Conservation (phyloP, 1,139 yeast genomes). For the Geotrichum fermentans region DNA sequence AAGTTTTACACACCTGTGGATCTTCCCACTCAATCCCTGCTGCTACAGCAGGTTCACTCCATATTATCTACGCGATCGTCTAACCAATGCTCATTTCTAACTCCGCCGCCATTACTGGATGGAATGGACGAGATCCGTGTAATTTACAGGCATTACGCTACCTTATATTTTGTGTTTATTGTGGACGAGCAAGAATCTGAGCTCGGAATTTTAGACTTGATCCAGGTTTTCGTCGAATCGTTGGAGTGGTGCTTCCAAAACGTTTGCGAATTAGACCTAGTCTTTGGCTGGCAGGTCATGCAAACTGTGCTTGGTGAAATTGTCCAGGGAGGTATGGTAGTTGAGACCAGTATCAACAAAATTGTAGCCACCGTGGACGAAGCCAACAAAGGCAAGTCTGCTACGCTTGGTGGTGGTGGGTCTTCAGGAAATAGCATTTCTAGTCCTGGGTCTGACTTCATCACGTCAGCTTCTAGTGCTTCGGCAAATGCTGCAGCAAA, state of each 20-base stretch:
- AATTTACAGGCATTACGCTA: constrained; percentile 90
- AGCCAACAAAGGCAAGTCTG: constrained; percentile 35
- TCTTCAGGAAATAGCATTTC: constrained; percentile 14
- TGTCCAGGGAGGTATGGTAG: constrained; percentile 98
- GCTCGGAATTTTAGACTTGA: constrained; percentile 84
- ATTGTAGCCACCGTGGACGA: constrained; percentile 66
- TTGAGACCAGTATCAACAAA: constrained; percentile 78
- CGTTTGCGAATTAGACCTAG: constrained; percentile 92
- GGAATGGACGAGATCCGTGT: constrained; percentile 62
- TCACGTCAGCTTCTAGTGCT: constrained; percentile 22
- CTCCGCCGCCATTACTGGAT: constrained; percentile 66
- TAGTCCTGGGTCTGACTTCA: constrained; percentile 16
- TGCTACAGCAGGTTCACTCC: constrained; percentile 70
- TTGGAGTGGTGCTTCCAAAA: constrained; percentile 87
- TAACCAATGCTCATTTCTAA: constrained; percentile 74
- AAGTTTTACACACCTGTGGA: constrained; percentile 92
- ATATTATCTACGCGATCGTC: constrained; percentile 63
- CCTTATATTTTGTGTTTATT: constrained; percentile 86
- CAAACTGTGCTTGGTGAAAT: constrained; percentile 84
- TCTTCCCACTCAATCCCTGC: constrained; percentile 64
- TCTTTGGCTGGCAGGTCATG: constrained; percentile 94
- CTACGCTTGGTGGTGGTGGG: constrained; percentile 12
- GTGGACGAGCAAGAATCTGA: constrained; percentile 96
- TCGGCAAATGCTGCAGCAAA: constrained; percentile 34
- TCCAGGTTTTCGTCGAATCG: constrained; percentile 95